phyloP scores from a whole-genome alignment of 2,329 filamentous ascomycete genomes.

The Thelonectria olida region DNA sequence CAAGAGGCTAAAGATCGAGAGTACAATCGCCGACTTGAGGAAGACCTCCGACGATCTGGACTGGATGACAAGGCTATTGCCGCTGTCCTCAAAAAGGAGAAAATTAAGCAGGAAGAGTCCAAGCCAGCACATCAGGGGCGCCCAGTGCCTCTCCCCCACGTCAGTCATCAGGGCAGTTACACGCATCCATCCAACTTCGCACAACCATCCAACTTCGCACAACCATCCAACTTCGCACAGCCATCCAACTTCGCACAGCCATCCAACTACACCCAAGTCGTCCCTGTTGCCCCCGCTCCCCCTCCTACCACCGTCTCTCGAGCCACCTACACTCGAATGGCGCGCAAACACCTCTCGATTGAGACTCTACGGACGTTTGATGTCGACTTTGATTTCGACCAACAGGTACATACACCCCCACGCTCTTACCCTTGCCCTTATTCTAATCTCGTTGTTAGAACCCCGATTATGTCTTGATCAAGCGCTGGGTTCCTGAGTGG shows the following conservation, averaged over 20 bases:
- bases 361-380: slow-evolving; percentile 66
- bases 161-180: not conserved
- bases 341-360: slow-evolving; percentile 67
- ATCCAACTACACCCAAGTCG: not conserved
- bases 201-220: not conserved
- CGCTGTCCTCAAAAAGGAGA: slow-evolving; percentile 67
- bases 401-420: slow-evolving; percentile 56
- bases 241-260: not conserved
- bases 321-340: slow-evolving; percentile 72
- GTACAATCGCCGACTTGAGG: slow-evolving; percentile 64
- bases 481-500: slow-evolving; percentile 75
- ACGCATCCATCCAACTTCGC: not conserved
- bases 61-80: slow-evolving; percentile 67
- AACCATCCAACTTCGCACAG: not conserved
- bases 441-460: slow-evolving; percentile 54
- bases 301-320: slow-evolving; percentile 35
- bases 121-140: slow-evolving; percentile 7
- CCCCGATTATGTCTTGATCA: slow-evolving; percentile 76
- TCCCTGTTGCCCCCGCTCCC: not conserved
- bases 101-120: slow-evolving; percentile 44
- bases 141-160: not conserved
- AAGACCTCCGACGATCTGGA: slow-evolving; percentile 66
- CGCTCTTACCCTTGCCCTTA: not conserved
- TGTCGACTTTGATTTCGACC: slow-evolving; percentile 67
- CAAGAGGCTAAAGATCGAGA: slow-evolving; percentile 54